A percentile compares a stretch with the other conserved stretches of the same genome.
Evolutionary conservation across 139 green algal genomes (phyloP).

Genomic region (Pleodorina starrii): DNA sequence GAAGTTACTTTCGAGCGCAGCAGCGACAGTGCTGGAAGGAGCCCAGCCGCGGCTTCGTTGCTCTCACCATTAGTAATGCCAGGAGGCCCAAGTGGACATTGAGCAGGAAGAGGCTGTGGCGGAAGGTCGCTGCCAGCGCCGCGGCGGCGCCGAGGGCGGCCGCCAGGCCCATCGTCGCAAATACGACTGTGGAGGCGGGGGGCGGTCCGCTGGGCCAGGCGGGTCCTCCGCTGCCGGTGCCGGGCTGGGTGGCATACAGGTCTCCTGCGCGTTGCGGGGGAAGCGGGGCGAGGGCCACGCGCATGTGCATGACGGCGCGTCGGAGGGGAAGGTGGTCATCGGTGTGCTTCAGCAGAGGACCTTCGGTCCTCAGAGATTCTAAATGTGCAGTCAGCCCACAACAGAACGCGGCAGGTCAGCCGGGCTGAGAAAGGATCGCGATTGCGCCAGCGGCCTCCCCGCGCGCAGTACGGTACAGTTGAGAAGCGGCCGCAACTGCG

Average conservation of each 20-base stretch:
- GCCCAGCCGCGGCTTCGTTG: no score
- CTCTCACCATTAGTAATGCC: conserved; percentile 8
- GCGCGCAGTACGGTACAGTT: background rate
- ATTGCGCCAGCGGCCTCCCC: no score
- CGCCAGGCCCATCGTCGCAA: background rate
- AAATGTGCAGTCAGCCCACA: background rate
- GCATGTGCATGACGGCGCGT: background rate
- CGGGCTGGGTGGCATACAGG: background rate
- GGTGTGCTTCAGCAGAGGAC: background rate
- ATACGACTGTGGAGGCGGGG: background rate
- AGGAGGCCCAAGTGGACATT: conserved; percentile 17
- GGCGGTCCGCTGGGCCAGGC: background rate
- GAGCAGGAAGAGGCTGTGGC: conserved; percentile 5
- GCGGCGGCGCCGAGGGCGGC: background rate
- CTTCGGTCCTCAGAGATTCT: background rate
- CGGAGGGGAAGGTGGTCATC: background rate
- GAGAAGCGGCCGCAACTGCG: no score
- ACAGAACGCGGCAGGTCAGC: background rate
- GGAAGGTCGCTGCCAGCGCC: background rate
- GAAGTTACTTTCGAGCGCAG: no score
- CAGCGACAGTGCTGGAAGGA: background rate
- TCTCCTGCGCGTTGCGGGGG: background rate
- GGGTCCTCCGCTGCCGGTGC: background rate
- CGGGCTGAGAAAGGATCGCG: no score
- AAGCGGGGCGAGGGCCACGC: background rate